Conservation (phyloP, 2,329 filamentous ascomycete species). For the Helicocarpus griseus region DNA sequence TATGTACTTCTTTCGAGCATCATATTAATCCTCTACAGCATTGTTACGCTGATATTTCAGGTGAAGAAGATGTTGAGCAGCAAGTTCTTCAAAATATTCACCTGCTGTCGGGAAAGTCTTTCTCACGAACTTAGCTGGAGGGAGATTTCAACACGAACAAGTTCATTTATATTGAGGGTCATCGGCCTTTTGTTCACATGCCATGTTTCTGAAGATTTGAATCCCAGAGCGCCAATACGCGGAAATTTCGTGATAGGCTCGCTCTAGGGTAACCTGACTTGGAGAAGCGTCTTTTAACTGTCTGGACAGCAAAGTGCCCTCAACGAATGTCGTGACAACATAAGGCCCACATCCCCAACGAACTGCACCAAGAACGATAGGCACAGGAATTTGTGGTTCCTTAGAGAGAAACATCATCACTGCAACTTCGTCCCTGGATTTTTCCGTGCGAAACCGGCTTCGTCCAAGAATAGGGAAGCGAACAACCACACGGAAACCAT, state of each 20-base stretch:
- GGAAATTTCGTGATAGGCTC: slow-evolving; percentile 11
- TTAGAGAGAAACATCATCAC: slow-evolving; percentile 6
- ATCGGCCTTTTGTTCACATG: slow-evolving; percentile 6
- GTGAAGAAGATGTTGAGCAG: slow-evolving; percentile 11
- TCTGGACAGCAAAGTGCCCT: slow-evolving; percentile 8
- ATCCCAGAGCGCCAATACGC: slow-evolving; percentile 12
- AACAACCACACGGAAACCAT: slow-evolving; percentile 6
- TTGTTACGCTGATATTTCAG: slow-evolving; percentile 36
- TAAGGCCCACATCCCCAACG: slow-evolving; percentile 7
- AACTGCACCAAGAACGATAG: slow-evolving; percentile 4
- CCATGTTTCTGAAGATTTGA: slow-evolving; percentile 2
- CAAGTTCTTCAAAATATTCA: slow-evolving; percentile 3
- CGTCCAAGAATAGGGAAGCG: slow-evolving; percentile 5
- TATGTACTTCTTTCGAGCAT: slow-evolving; percentile 35
- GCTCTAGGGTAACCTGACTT: slow-evolving; percentile 3
- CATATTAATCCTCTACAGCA: slow-evolving; percentile 25
- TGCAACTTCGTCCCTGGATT: slow-evolving; percentile 6
- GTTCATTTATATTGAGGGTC: slow-evolving; percentile 12
- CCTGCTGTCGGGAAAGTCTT: not conserved
- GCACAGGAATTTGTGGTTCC: slow-evolving; percentile 5
- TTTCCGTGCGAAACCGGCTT: slow-evolving; percentile 9
- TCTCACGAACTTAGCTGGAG: not conserved
- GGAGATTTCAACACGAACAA: slow-evolving; percentile 8
- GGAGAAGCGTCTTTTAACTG: slow-evolving; percentile 7
- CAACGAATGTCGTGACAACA: slow-evolving; percentile 7